These are phyloP conservation scores for Olyra latifolia DNA, from an alignment of 176 grass and related monocot species.

Conservation along the genomic window DNA sequence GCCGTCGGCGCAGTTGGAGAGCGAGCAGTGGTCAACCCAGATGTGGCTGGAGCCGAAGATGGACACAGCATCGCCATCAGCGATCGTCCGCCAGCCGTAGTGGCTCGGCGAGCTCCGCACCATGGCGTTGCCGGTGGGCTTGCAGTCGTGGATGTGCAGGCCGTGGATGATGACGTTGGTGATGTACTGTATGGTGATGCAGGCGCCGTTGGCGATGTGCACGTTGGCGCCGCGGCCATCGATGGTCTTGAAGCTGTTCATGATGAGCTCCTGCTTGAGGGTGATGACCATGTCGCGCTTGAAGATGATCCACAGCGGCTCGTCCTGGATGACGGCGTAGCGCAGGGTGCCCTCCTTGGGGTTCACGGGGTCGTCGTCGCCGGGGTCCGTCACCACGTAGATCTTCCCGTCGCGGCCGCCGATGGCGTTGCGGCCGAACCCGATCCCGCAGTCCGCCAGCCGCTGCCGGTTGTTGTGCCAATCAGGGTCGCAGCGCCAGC, in stretches of 20 bases:
- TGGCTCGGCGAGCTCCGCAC: slow-evolving; percentile 79
- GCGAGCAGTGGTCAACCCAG: slow-evolving; percentile 87
- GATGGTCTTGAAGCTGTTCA: slow-evolving; percentile 96
- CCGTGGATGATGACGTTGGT: slow-evolving; percentile 87
- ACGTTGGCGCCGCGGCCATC: slow-evolving; percentile 76
- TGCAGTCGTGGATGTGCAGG: slow-evolving; percentile 84
- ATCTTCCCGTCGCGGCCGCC: slow-evolving; percentile 71
- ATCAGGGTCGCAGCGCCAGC: slow-evolving; percentile 71
- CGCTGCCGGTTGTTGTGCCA: slow-evolving; percentile 78
- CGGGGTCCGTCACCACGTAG: slow-evolving; percentile 67
- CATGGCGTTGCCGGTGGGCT: slow-evolving; percentile 86
- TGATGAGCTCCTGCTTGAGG: slow-evolving; percentile 74
- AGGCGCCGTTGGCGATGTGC: slow-evolving; percentile 79
- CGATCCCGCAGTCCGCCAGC: slow-evolving; percentile 73
- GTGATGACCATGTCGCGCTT: slow-evolving; percentile 93
- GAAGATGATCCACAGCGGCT: slow-evolving; percentile 95
- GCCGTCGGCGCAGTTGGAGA: slow-evolving; percentile 83
- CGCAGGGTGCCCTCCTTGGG: slow-evolving; percentile 71
- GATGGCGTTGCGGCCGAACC: slow-evolving; percentile 78
- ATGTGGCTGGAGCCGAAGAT: slow-evolving; percentile 83
- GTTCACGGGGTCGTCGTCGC: slow-evolving; percentile 64
- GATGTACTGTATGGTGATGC: slow-evolving; percentile 80
- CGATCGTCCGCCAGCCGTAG: slow-evolving; percentile 85
- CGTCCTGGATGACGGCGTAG: slow-evolving; percentile 65
- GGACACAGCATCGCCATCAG: slow-evolving; percentile 75